Evolutionary conservation across 352 stramenopile genomes (phyloP).

Genomic region (Globisporangium iwayamae): DNA sequence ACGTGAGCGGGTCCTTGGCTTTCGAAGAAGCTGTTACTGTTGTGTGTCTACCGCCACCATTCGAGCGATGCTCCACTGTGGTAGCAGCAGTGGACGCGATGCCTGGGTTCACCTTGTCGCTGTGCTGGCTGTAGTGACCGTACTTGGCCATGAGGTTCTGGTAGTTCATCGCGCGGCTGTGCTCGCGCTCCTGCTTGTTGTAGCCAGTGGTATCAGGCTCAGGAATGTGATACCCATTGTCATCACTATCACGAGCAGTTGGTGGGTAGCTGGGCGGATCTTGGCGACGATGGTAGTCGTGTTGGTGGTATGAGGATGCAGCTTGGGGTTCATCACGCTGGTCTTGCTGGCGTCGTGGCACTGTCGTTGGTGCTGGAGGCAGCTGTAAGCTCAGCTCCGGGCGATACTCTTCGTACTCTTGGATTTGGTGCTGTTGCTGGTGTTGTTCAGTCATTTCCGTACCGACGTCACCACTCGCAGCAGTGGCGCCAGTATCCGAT

Average conservation of each 20-base stretch:
- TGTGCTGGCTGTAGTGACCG: conserved; percentile 68
- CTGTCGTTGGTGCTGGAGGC: background rate
- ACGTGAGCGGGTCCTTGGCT: conserved; percentile 25
- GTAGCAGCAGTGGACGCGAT: background rate
- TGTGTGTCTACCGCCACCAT: background rate
- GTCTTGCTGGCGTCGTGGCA: background rate
- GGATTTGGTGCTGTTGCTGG: background rate
- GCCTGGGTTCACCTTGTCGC: conserved; percentile 44
- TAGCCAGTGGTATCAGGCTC: background rate
- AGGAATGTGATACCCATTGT: background rate
- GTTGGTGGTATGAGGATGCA: background rate
- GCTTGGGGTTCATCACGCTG: background rate
- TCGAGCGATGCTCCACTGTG: background rate
- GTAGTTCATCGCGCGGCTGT: conserved; percentile 62
- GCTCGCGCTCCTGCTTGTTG: conserved; percentile 34
- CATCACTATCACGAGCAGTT: background rate
- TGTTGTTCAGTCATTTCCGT: background rate
- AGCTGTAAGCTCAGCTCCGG: background rate
- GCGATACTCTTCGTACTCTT: background rate
- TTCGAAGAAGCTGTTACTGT: conserved; percentile 7
- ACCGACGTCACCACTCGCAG: background rate
- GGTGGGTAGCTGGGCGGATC: background rate
- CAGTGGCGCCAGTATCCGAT: background rate
- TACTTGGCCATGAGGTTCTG: conserved; percentile 75
- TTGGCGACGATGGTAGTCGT: background rate